Evolutionary conservation across 148 eudicot genomes (phyloP).

Genomic region (Rhododendron kiyosumense): DNA sequence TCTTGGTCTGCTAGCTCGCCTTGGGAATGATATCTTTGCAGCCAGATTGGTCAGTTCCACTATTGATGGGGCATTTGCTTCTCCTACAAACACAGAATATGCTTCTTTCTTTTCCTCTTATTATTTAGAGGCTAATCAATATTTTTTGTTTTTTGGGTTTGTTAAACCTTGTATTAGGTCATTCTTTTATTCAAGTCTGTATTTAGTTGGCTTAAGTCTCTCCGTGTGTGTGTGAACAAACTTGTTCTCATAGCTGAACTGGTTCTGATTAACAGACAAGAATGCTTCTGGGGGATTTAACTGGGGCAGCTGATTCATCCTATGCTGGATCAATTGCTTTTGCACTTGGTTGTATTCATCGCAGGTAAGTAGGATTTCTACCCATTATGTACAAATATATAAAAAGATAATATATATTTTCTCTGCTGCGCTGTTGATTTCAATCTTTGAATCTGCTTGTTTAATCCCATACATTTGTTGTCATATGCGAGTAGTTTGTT

Average conservation of each 20-base stretch:
- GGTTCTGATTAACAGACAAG: slow-evolving; percentile 51
- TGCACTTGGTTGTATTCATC: slow-evolving; percentile 95
- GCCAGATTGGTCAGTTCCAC: slow-evolving; percentile 76
- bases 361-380: slow-evolving; percentile 45
- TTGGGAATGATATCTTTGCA: slow-evolving; percentile 80
- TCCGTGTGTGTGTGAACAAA: background rate
- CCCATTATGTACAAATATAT: background rate
- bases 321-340: slow-evolving; percentile 83
- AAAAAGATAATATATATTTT: background rate
- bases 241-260: slow-evolving; percentile 3
- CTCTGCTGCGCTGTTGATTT: background rate
- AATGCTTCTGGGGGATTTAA: slow-evolving; percentile 68
- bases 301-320: slow-evolving; percentile 48
- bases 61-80: slow-evolving; percentile 7
- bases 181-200: background rate
- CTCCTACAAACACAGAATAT: background rate
- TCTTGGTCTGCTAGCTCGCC: slow-evolving; percentile 89
- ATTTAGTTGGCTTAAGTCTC: slow-evolving; percentile 9
- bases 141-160: background rate
- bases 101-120: background rate
- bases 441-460: background rate
- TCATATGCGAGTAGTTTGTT: background rate
- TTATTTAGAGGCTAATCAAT: background rate
- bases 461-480: background rate
- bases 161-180: background rate